A percentile compares a stretch with the other conserved stretches of the same genome.
phyloP scores from a whole-genome alignment of 2,329 filamentous ascomycete species.

The Aplosporella prunicola region DNA sequence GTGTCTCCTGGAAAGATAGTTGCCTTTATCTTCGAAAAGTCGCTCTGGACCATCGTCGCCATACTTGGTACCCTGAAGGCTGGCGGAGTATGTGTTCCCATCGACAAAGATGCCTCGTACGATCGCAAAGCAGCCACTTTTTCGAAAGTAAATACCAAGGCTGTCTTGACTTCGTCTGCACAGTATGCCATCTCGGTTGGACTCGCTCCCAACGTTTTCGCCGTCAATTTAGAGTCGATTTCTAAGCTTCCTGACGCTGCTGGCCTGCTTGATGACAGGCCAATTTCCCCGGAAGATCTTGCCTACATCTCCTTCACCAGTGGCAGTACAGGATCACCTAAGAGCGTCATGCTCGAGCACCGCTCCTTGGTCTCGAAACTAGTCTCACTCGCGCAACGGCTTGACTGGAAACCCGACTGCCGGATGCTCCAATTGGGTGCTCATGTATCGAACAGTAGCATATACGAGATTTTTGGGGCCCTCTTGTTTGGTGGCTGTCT shows the following conservation, averaged over 20 bases:
- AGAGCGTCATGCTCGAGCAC: not conserved
- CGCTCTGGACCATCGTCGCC: conserved; percentile 24
- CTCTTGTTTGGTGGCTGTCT: too few species aligned
- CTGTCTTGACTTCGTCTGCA: conserved; percentile 31
- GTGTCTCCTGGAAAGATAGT: too few species aligned
- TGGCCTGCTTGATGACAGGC: too few species aligned
- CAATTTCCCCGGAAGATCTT: not conserved
- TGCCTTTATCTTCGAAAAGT: conserved; percentile 34
- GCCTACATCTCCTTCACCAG: conserved; percentile 10
- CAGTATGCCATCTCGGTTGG: not conserved
- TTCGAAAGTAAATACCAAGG: too few species aligned
- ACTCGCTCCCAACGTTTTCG: not conserved
- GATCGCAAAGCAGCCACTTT: conserved; percentile 24
- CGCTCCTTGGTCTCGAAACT: not conserved
- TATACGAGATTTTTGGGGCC: too few species aligned
- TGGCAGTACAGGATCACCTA: conserved; percentile 21
- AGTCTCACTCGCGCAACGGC: conserved; percentile 10
- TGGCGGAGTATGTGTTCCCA: conserved; percentile 25
- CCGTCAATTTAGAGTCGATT: not conserved
- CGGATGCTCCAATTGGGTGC: conserved; percentile 19
- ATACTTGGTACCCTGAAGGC: conserved; percentile 31
- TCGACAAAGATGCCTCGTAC: conserved; percentile 20
- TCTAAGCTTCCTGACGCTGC: not conserved
- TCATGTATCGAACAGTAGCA: too few species aligned
- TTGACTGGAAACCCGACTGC: conserved; percentile 20